Evolutionary conservation across 176 grass and related monocot genomes (phyloP).

Genomic region (Stipa capillata): DNA sequence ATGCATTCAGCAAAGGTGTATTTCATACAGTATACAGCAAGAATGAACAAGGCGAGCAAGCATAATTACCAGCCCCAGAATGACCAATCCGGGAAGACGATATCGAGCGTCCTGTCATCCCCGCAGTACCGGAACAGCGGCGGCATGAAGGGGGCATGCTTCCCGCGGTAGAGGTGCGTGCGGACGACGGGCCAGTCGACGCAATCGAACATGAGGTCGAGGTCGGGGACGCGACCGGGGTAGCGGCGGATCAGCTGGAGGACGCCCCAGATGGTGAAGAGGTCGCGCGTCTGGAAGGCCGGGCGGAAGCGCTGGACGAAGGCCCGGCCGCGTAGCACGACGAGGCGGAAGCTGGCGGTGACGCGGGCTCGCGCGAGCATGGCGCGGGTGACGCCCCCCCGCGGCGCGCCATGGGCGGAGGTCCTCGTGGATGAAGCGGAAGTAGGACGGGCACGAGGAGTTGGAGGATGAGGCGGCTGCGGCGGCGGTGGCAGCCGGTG

Average conservation of each 20-base stretch:
- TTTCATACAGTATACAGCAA: background rate
- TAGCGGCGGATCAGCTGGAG: constrained; percentile 82
- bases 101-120: constrained; percentile 59
- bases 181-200: constrained; percentile 70
- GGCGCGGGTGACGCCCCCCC: constrained; percentile 55
- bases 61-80: constrained; percentile 95
- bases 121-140: constrained; percentile 74
- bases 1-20: background rate
- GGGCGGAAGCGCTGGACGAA: constrained; percentile 44
- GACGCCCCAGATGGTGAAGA: constrained; percentile 87
- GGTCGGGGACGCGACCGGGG: constrained; percentile 65
- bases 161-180: constrained; percentile 17
- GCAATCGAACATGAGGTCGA: constrained; percentile 96
- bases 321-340: constrained; percentile 41
- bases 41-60: background rate
- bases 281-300: constrained; percentile 64
- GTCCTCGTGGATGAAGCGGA: constrained; percentile 94
- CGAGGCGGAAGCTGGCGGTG: constrained; percentile 67
- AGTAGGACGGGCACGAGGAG: constrained; percentile 63
- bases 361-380: constrained; percentile 45
- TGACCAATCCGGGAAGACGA: constrained; percentile 90
- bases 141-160: constrained; percentile 32
- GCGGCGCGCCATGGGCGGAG: constrained; percentile 66
- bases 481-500: background rate
- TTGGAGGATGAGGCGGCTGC: background rate